A percentile compares a stretch with the other conserved stretches of the same genome.
phyloP scores from a whole-genome alignment of 2,329 filamentous ascomycete species.

The Cercospora zeae-maydis region DNA sequence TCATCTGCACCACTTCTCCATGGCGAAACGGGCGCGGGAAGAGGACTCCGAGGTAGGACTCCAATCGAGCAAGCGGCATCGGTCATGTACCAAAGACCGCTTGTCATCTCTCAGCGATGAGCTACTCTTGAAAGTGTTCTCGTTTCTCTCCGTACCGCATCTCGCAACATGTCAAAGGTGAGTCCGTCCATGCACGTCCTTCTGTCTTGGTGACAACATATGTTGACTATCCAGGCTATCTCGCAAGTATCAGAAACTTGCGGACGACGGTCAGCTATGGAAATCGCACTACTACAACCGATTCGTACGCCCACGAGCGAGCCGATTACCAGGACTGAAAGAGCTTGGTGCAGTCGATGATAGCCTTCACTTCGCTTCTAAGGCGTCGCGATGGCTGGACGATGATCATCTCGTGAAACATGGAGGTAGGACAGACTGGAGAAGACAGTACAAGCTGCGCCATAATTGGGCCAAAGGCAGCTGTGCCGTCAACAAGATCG shows the following conservation, averaged over 20 bases:
- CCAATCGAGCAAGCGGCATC: conserved; percentile 46
- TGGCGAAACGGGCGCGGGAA: conserved; percentile 41
- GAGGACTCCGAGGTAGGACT: conserved; percentile 27
- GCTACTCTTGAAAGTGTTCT: conserved; percentile 77
- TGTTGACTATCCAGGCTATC: conserved; percentile 61
- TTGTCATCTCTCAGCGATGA: conserved; percentile 80
- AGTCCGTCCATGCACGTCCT: conserved; percentile 8
- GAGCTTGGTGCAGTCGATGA: conserved; percentile 37
- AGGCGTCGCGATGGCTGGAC: conserved; percentile 59
- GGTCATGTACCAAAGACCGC: conserved; percentile 51
- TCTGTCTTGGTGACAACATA: conserved; percentile 11
- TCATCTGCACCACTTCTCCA: conserved; percentile 9
- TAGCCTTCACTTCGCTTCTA: conserved; percentile 52
- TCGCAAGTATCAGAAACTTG: conserved; percentile 66
- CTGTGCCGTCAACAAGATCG: conserved; percentile 75
- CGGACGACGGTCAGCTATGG: conserved; percentile 85
- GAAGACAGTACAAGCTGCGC: conserved; percentile 78
- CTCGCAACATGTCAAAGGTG: conserved; percentile 64
- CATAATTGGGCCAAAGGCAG: conserved; percentile 88
- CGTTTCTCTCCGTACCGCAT: conserved; percentile 65
- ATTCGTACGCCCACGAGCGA: conserved; percentile 78
- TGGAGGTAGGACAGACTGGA: conserved; percentile 67
- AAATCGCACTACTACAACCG: conserved; percentile 81
- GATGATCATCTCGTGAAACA: conserved; percentile 55
- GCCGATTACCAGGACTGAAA: conserved; percentile 67